A percentile compares a stretch with the other conserved stretches of the same genome.
These are phyloP conservation scores for Kwoniella shivajii DNA, from an alignment of 1,284 basidiomycete species.

Conservation along the genomic window DNA sequence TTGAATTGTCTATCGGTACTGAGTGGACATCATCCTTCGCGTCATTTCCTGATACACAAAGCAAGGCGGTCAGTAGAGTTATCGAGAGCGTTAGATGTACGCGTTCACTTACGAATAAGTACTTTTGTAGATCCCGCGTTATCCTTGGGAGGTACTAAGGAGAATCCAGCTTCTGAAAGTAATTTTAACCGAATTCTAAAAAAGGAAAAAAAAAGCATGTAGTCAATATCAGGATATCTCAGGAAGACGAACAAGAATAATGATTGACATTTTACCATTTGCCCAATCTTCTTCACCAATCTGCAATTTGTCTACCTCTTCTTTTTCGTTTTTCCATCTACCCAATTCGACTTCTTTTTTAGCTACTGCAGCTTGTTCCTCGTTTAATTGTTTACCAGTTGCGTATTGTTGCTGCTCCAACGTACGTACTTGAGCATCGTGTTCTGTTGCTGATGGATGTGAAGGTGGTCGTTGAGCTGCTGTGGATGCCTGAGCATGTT, in stretches of 20 bases:
- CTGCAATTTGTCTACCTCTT: conserved; percentile 35
- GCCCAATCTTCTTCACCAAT: conserved; percentile 34
- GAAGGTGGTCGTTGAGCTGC: conserved; percentile 43
- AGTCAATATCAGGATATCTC: not conserved
- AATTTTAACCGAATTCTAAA: conserved; percentile 44
- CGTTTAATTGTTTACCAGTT: conserved; percentile 43
- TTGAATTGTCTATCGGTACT: conserved; percentile 32
- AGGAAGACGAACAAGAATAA: not conserved
- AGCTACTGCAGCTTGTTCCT: conserved; percentile 38
- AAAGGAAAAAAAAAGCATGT: not conserved
- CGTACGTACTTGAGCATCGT: conserved; percentile 36
- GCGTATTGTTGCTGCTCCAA: conserved; percentile 44
- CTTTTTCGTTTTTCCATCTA: conserved; percentile 34
- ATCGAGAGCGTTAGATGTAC: not conserved
- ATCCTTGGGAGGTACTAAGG: conserved; percentile 26
- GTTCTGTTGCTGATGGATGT: conserved; percentile 36
- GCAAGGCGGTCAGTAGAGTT: not conserved
- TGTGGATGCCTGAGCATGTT: conserved; percentile 29
- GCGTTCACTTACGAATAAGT: conserved; percentile 39
- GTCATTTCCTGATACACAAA: conserved; percentile 41
- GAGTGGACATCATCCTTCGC: conserved; percentile 42
- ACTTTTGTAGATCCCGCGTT: conserved; percentile 28
- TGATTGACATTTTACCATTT: conserved; percentile 40
- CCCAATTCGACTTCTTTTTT: conserved; percentile 46
- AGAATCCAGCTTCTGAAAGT: conserved; percentile 42